Percentiles rank a stretch among this genome's conserved stretches.
Evolutionary conservation across 495 filamentous ascomycete genomes (phyloP).

Genomic region (Annulohypoxylon maeteangense): DNA sequence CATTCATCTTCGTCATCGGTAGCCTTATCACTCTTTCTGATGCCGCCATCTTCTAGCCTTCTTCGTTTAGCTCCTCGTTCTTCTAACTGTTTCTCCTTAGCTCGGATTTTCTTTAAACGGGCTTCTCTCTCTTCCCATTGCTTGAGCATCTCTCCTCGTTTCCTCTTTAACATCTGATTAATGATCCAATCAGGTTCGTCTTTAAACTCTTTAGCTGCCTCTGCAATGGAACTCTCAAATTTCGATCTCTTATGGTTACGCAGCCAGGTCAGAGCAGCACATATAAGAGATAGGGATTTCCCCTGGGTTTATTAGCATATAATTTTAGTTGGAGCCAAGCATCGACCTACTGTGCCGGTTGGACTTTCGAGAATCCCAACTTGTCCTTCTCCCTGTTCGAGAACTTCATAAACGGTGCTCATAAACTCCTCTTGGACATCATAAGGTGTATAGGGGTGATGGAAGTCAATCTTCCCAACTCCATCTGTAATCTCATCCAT

Average conservation of each 20-base stretch:
- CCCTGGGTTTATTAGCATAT: slow-evolving; percentile 63
- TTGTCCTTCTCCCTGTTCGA: slow-evolving; percentile 79
- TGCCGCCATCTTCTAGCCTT: slow-evolving; percentile 42
- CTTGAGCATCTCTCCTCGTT: slow-evolving; percentile 70
- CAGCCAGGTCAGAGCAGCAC: slow-evolving; percentile 91
- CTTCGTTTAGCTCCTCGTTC: slow-evolving; percentile 54
- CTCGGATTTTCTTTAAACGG: slow-evolving; percentile 72
- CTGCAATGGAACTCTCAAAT: slow-evolving; percentile 63
- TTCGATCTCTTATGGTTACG: slow-evolving; percentile 79
- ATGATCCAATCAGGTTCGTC: slow-evolving; percentile 92
- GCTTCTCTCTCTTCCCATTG: slow-evolving; percentile 76
- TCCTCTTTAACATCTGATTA: slow-evolving; percentile 74
- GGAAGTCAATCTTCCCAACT: slow-evolving; percentile 67
- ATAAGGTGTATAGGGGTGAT: slow-evolving; percentile 94
- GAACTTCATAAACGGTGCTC: slow-evolving; percentile 82
- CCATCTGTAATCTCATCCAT: slow-evolving; percentile 43
- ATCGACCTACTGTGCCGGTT: slow-evolving; percentile 71
- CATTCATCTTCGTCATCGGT: slow-evolving; percentile 76
- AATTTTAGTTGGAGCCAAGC: neutral
- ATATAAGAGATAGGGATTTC: slow-evolving; percentile 97
- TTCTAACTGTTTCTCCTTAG: slow-evolving; percentile 73
- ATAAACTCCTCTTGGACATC: slow-evolving; percentile 91
- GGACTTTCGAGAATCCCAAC: slow-evolving; percentile 95
- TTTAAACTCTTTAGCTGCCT: slow-evolving; percentile 59
- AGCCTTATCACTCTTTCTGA: slow-evolving; percentile 46